Percentiles rank a stretch among this genome's conserved stretches.
phyloP scores from a whole-genome alignment of 306 rosid genomes.

The Sindora glabra region DNA sequence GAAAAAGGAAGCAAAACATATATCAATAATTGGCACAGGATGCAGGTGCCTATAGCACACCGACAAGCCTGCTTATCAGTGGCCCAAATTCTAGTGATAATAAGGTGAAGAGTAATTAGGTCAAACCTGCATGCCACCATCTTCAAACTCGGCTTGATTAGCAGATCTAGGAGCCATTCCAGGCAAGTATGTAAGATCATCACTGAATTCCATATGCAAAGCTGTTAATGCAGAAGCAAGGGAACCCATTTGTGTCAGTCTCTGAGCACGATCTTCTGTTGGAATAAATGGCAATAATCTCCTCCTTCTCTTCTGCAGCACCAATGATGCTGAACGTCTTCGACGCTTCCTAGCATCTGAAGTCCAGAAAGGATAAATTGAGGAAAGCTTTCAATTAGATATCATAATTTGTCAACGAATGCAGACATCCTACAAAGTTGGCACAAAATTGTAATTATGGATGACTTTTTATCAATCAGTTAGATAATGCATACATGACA shows the following conservation, averaged over 20 bases:
- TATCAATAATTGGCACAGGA: too few species aligned
- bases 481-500: slow-evolving; percentile 14
- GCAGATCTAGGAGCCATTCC: slow-evolving; percentile 67
- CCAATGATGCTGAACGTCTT: slow-evolving; percentile 48
- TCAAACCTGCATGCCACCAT: slow-evolving; percentile 86
- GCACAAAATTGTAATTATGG: too few species aligned
- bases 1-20: too few species aligned
- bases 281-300: slow-evolving; percentile 64
- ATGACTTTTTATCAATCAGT: too few species aligned
- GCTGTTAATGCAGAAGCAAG: slow-evolving; percentile 71
- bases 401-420: neutral
- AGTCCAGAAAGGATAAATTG: slow-evolving; percentile 18
- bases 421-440: too few species aligned
- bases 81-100: neutral
- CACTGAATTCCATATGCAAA: slow-evolving; percentile 55
- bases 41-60: too few species aligned
- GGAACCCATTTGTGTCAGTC: slow-evolving; percentile 75
- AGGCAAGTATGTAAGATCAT: slow-evolving; percentile 53
- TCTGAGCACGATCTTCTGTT: slow-evolving; percentile 45
- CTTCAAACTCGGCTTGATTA: slow-evolving; percentile 48
- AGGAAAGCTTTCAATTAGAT: neutral
- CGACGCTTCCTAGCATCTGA: slow-evolving; percentile 63
- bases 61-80: too few species aligned
- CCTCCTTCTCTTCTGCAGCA: slow-evolving; percentile 63
- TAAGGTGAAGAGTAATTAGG: neutral